These are phyloP conservation scores for Lyophyllum atratum DNA, from an alignment of 768 basidiomycete species.

Conservation along the genomic window DNA sequence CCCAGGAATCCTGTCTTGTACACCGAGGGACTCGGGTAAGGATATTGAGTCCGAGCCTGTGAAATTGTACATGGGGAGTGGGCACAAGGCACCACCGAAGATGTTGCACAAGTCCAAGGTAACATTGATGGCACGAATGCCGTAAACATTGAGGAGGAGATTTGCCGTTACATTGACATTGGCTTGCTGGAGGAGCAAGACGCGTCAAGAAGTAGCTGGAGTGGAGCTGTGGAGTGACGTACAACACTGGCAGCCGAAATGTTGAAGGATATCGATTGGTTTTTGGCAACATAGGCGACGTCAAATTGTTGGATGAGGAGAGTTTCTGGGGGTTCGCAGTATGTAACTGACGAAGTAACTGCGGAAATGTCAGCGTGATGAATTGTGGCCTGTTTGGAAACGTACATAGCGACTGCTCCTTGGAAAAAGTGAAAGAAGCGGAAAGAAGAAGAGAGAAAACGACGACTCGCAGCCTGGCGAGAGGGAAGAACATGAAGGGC, in stretches of 20 bases:
- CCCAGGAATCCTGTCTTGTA: slow-evolving; percentile 61
- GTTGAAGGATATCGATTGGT: slow-evolving; percentile 79
- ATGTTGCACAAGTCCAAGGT: slow-evolving; percentile 87
- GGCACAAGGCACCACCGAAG: slow-evolving; percentile 81
- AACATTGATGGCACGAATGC: slow-evolving; percentile 76
- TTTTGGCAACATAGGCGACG: slow-evolving; percentile 66
- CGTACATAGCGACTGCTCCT: slow-evolving; percentile 64
- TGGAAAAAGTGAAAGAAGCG: slow-evolving; percentile 41
- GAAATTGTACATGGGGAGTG: slow-evolving; percentile 81
- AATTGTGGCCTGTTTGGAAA: slow-evolving; percentile 18
- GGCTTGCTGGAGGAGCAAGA: slow-evolving; percentile 47
- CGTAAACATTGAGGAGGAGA: slow-evolving; percentile 86
- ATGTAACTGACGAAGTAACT: slow-evolving; percentile 90
- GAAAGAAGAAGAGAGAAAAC: slow-evolving; percentile 41
- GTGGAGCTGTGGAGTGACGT: slow-evolving; percentile 31
- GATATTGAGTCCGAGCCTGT: slow-evolving; percentile 75
- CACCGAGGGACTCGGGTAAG: slow-evolving; percentile 59
- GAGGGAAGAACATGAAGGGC: slow-evolving; percentile 59
- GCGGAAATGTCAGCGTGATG: slow-evolving; percentile 15
- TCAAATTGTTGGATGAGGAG: slow-evolving; percentile 82
- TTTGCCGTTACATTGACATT: slow-evolving; percentile 83
- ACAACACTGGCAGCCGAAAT: slow-evolving; percentile 87
- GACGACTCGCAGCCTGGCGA: slow-evolving; percentile 78
- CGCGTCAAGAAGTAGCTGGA: slow-evolving; percentile 14
- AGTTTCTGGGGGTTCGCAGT: slow-evolving; percentile 79